Evolutionary conservation across 2,329 filamentous ascomycete genomes (phyloP).

Genomic region (Fusarium goolgardi): DNA sequence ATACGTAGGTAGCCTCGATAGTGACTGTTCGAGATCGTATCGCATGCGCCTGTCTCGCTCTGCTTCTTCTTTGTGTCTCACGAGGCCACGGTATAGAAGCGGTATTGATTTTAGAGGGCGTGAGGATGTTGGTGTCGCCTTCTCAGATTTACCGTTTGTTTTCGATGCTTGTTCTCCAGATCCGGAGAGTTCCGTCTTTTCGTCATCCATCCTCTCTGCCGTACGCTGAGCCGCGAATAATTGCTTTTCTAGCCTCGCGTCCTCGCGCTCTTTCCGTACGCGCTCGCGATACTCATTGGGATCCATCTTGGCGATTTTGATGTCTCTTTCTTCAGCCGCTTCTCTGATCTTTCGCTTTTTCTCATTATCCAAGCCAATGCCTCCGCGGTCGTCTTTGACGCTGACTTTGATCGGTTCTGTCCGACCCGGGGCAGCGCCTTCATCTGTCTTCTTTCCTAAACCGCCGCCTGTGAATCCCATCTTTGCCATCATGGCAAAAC

Average conservation of each 20-base stretch:
- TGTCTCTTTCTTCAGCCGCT: conserved; percentile 65
- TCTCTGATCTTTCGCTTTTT: conserved; percentile 81
- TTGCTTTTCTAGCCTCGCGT: conserved; percentile 74
- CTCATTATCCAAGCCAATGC: conserved; percentile 86
- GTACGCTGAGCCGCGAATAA: conserved; percentile 84
- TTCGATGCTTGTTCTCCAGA: conserved; percentile 31
- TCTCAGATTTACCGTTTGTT: conserved; percentile 40
- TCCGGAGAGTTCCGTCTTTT: conserved; percentile 48
- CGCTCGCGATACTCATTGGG: conserved; percentile 80
- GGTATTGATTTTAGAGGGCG: conserved; percentile 75
- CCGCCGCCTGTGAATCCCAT: conserved; percentile 88
- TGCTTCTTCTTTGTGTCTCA: conserved; percentile 75
- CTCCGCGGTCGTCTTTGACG: conserved; percentile 82
- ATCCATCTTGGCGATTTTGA: conserved; percentile 71
- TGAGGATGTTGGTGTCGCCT: conserved; percentile 54
- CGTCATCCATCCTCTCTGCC: conserved; percentile 78
- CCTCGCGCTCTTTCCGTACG: conserved; percentile 76
- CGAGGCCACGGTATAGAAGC: conserved; percentile 81
- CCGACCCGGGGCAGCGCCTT: conserved; percentile 50
- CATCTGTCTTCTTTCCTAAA: conserved; percentile 71
- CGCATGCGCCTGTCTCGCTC: conserved; percentile 75
- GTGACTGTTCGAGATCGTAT: conserved; percentile 73
- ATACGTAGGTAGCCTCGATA: conserved; percentile 72
- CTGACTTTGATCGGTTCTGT: conserved; percentile 80
- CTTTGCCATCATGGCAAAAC: conserved; percentile 95